Conservation (phyloP, 176 grass and related monocot species). For the Pontederia crassipes region DNA sequence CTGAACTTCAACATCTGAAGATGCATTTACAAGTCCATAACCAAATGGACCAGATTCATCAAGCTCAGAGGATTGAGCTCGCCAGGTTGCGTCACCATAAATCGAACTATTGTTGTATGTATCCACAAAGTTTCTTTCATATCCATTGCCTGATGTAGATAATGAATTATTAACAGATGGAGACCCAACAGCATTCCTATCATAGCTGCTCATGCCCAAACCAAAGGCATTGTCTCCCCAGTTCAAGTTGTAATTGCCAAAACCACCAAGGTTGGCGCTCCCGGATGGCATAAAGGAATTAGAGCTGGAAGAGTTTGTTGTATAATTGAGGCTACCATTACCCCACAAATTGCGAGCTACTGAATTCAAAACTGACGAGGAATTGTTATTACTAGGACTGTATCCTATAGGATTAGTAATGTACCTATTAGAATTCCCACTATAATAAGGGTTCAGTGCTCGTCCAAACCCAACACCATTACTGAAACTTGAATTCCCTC, state of each 20-base stretch:
- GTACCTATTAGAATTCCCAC: slow-evolving; percentile 63
- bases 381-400: slow-evolving; percentile 44
- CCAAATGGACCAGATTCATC: slow-evolving; percentile 49
- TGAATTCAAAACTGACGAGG: slow-evolving; percentile 50
- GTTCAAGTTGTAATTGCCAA: slow-evolving; percentile 31
- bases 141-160: slow-evolving; percentile 39
- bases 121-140: slow-evolving; percentile 38
- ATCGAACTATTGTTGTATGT: slow-evolving; percentile 47
- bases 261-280: slow-evolving; percentile 53
- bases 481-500: slow-evolving; percentile 56
- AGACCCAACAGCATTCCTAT: slow-evolving; percentile 35
- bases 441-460: slow-evolving; percentile 60
- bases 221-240: slow-evolving; percentile 50
- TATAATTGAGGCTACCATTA: slow-evolving; percentile 53
- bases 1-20: slow-evolving; percentile 38
- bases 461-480: slow-evolving; percentile 45
- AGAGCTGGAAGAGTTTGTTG: slow-evolving; percentile 43
- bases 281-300: slow-evolving; percentile 58
- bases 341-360: slow-evolving; percentile 64
- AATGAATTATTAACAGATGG: slow-evolving; percentile 46
- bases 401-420: slow-evolving; percentile 43
- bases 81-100: slow-evolving; percentile 59
- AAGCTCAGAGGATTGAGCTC: slow-evolving; percentile 47
- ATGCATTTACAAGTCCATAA: slow-evolving; percentile 53
- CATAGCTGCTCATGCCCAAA: slow-evolving; percentile 38